phyloP scores from a whole-genome alignment of 2,329 filamentous ascomycete species.

The Trichoderma citrinoviride region DNA sequence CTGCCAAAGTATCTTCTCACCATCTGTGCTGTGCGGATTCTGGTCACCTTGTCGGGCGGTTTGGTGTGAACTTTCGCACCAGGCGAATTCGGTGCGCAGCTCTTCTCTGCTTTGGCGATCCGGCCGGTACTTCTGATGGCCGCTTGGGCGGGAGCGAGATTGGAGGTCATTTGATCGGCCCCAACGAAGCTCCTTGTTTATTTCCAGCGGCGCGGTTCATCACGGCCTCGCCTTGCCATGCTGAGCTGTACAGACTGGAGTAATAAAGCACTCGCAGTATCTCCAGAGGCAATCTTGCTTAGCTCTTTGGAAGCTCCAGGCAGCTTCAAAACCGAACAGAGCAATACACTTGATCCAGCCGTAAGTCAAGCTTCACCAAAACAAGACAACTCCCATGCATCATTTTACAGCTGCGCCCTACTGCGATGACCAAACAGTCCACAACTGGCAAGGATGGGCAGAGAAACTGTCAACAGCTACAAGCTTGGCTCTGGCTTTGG shows the following conservation, averaged over 20 bases:
- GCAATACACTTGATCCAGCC: no score
- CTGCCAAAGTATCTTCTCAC: no score
- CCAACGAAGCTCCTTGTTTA: constrained; percentile 1
- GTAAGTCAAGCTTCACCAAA: no score
- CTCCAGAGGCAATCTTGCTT: background rate
- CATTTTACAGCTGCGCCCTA: no score
- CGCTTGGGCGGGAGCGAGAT: constrained; percentile 10
- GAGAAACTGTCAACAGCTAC: background rate
- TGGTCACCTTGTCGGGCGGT: no score
- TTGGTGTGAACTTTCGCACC: background rate
- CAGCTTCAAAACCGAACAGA: no score
- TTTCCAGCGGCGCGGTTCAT: background rate
- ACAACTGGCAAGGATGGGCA: constrained; percentile 17
- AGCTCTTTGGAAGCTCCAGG: background rate
- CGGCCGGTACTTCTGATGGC: background rate
- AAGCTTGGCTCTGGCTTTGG: background rate
- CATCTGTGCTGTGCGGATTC: no score
- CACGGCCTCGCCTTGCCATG: background rate
- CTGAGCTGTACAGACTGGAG: background rate
- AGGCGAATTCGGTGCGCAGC: no score
- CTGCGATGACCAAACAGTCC: background rate
- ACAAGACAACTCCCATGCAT: no score
- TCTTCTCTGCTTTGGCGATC: no score
- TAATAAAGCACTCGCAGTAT: no score
- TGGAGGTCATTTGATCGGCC: constrained; percentile 7